These are phyloP conservation scores for Gyromitra esculenta DNA, from an alignment of 2,329 filamentous ascomycete genomes.

Conservation along the genomic window DNA sequence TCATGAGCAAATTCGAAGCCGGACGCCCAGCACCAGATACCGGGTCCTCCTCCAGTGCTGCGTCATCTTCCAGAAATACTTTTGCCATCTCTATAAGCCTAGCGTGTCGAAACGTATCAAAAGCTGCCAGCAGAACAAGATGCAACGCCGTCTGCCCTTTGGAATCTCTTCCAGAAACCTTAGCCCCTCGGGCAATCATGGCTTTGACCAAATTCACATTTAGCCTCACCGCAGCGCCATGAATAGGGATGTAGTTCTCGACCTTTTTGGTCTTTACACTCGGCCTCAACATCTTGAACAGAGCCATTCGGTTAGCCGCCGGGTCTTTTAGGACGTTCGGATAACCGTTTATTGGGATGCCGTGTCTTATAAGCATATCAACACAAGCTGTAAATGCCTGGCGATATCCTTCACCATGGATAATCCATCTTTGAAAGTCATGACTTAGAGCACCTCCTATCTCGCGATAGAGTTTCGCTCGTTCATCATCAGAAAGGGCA, in stretches of 20 bases:
- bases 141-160: background rate
- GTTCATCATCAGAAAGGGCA: background rate
- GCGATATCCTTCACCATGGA: background rate
- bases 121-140: background rate
- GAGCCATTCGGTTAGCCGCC: background rate
- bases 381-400: conserved; percentile 12
- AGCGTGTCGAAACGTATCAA: background rate
- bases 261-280: background rate
- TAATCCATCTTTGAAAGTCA: conserved; percentile 18
- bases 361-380: conserved; percentile 1
- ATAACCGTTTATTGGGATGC: background rate
- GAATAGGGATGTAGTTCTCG: background rate
- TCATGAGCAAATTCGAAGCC: background rate
- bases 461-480: background rate
- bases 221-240: background rate
- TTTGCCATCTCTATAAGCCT: background rate
- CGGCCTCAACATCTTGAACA: background rate
- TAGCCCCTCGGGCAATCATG: background rate
- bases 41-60: background rate
- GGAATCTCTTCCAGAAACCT: background rate
- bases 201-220: background rate
- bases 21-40: background rate
- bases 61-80: background rate
- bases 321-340: background rate
- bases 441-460: background rate